A percentile compares a stretch with the other conserved stretches of the same genome.
Evolutionary conservation across 2,329 filamentous ascomycete species (phyloP).

Genomic region (Ceratocystis papillata): DNA sequence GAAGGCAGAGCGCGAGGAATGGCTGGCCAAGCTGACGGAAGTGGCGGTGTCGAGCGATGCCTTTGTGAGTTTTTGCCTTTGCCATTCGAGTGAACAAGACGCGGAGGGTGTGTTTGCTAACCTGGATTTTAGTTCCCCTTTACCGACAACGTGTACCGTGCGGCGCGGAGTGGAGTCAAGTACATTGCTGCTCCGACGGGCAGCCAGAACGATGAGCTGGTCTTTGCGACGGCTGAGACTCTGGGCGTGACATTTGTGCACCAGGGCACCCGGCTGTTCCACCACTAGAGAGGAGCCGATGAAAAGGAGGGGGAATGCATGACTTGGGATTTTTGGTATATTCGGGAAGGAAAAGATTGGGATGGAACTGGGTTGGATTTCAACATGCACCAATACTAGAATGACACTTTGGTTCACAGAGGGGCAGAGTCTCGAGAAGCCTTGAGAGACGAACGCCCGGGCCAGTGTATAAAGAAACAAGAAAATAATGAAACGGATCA

Average conservation of each 20-base stretch:
- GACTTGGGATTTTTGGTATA: background rate
- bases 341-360: conserved; percentile 5
- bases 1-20: conserved; percentile 69
- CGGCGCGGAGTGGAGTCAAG: conserved; percentile 77
- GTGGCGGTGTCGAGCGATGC: conserved; percentile 90
- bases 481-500: conserved; percentile 19
- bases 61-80: conserved; percentile 56
- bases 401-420: conserved; percentile 14
- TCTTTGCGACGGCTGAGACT: conserved; percentile 84
- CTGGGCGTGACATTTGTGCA: conserved; percentile 89
- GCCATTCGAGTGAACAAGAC: background rate
- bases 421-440: background rate
- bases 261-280: conserved; percentile 88
- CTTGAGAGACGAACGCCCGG: background rate
- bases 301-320: background rate
- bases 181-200: conserved; percentile 91
- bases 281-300: conserved; percentile 53
- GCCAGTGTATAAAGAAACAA: conserved; percentile 15
- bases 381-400: conserved; percentile 15
- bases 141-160: conserved; percentile 93
- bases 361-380: conserved; percentile 15
- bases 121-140: conserved; percentile 67
- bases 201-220: conserved; percentile 71
- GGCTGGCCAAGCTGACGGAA: conserved; percentile 68
- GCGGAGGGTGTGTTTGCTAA: conserved; percentile 26